Base-by-base conservation (phyloP, 208 protist species). In the Herpetomonas samuelpessoai region DNA sequence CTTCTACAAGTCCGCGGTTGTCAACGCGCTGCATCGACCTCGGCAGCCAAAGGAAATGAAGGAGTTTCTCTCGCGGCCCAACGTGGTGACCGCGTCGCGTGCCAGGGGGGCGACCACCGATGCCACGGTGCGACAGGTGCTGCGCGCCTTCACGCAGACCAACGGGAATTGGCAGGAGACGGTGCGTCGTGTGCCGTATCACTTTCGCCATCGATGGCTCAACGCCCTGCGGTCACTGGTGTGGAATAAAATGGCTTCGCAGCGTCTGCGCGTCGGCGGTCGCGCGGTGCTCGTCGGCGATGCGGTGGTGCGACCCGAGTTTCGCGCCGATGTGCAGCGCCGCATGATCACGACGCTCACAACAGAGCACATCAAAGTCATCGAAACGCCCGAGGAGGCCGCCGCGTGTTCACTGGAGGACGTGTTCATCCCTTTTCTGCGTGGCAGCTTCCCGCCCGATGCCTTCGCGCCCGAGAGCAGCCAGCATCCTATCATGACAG, bases 191-290 rank as follows among this genome's bases (percentile, higher is more conserved):
- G 70, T 67, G 2, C 89, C 89, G 31, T 95, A 91, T 48, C 79
- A 79, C 19, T 86, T 73, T 81, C 83, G 89, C 1, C 77, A 83
- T 2, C 76, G 81, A 21, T 95, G 89, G 86, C 64, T 93, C 22
- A 88, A 83, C 51, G 83, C 86, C 25, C 71, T 95, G 58, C 81
- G 86, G 2, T 74, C 72, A 31, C 58, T 72, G 10, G 82, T 92
- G 27, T 96, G 86, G 84, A 96, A 96, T 49, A 71, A 50, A 24
- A 91, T 96, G 81, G 86, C 86, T 7, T 88, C 86, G 12, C 52
- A 71, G 46, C 77, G 89, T 10, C 25, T 96, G 27, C 71, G 78
- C 27, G 62, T 14, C 2, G 59, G 48, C 14, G 61, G 68, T 0
- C 62, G 69, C 1, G 26, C 48, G 22, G 89, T 91, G 22, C 45